Evolutionary conservation across 495 filamentous ascomycete genomes (phyloP), one percentile per base, ranked within the genome.

Genomic region (Aspergillus indologenus): DNA sequence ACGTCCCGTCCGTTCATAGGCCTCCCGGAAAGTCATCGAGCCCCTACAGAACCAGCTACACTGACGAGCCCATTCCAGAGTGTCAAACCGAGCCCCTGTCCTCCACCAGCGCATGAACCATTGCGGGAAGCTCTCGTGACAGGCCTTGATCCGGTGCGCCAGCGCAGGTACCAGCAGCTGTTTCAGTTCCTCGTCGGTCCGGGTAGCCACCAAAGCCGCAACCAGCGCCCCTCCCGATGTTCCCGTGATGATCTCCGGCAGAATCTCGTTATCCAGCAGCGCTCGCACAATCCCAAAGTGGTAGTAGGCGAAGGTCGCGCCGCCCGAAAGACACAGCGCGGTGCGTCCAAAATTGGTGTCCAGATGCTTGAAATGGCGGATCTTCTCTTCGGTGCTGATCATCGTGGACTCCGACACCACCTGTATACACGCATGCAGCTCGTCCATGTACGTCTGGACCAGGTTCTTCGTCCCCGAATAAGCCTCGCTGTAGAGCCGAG

Each of bases 301-400:
- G 66, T 97, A 97, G 66, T 96, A 98, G 21, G 94, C 91, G 75
- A 98, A 97, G 3, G 88, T 88, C 7, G 93, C 94, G n/a, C 94
- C 94, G 0, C 94, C 94, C 9, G 90, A 95, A 5, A 98, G 77
- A 70, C 93, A 98, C 12, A 98, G 78, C 0, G 94, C 94, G 14
- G 93, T 96, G 19, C 92, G 88, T 19, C 94, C 94, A 65, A 87
- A 96, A 68, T 98, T 98, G 44, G 90, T 90, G 63, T 89, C 84
- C 24, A 97, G 77, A 48, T 94, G 88, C 68, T 91, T 94, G 78
- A 95, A 95, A 58, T 96, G 74, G n/a, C 76, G 74, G 44, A 89
- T 83, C 73, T 97, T 98, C 66, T 88, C 85, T 17, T 90, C 87
- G 34, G 76, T 69, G n/a, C 76, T 74, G 24, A 96, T 74, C 63